These are phyloP conservation scores for Uncinocarpus reesii DNA, from an alignment of 2,329 filamentous ascomycete species.

Conservation along the genomic window DNA sequence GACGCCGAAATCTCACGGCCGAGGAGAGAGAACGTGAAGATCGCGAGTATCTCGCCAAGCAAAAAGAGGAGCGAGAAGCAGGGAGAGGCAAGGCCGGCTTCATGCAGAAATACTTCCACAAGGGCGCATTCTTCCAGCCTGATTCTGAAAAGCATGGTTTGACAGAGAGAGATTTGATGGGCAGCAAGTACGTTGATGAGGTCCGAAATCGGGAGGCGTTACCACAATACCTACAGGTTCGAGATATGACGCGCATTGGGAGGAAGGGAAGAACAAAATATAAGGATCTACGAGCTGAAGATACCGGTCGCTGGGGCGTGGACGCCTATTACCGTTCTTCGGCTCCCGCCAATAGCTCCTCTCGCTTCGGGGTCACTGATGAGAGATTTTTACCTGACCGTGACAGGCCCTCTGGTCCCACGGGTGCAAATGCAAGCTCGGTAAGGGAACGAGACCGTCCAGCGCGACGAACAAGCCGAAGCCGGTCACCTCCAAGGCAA, in stretches of 20 bases:
- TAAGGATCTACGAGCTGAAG: slow-evolving; percentile 75
- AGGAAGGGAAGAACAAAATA: slow-evolving; percentile 88
- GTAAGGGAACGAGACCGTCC: slow-evolving; percentile 29
- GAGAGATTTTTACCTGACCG: slow-evolving; percentile 40
- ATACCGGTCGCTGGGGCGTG: slow-evolving; percentile 73
- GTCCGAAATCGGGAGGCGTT: slow-evolving; percentile 69
- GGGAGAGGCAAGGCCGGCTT: slow-evolving; percentile 69
- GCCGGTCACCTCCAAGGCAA: slow-evolving; percentile 29
- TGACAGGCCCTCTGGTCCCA: slow-evolving; percentile 23
- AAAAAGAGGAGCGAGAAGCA: slow-evolving; percentile 67
- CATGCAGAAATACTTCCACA: slow-evolving; percentile 96
- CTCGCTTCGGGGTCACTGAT: slow-evolving; percentile 34
- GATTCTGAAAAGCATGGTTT: slow-evolving; percentile 66
- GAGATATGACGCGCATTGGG: slow-evolving; percentile 88
- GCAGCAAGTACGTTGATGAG: slow-evolving; percentile 70
- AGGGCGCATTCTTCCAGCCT: slow-evolving; percentile 88
- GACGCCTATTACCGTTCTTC: slow-evolving; percentile 35
- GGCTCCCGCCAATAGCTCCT: slow-evolving; percentile 21
- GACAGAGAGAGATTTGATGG: slow-evolving; percentile 75
- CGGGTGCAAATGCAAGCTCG: slow-evolving; percentile 38
- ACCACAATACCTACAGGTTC: slow-evolving; percentile 82
- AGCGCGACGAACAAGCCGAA: slow-evolving; percentile 21
- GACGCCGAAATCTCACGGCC: slow-evolving; percentile 71
- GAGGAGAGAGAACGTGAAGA: slow-evolving; percentile 84
- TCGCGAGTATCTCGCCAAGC: slow-evolving; percentile 60